phyloP scores from a whole-genome alignment of 352 stramenopile genomes.

The Thalassiosira oceanica region DNA sequence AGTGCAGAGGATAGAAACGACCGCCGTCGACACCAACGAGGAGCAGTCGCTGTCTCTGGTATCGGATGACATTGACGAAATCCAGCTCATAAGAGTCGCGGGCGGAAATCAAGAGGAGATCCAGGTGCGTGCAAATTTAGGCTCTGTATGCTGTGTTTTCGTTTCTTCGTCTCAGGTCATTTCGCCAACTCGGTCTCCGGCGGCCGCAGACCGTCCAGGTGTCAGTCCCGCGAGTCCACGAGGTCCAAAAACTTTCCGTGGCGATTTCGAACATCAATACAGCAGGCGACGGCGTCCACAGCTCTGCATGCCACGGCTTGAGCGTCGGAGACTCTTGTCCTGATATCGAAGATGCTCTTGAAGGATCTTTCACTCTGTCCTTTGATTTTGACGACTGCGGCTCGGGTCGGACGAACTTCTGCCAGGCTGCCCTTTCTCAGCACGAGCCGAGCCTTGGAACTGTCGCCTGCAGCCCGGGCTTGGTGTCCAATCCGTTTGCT shows the following conservation, averaged over 20 bases:
- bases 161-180: too few species aligned
- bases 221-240: constrained; percentile 73
- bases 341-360: constrained; percentile 62
- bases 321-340: constrained; percentile 52
- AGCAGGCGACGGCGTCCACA: constrained; percentile 62
- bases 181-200: too few species aligned
- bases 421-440: constrained; percentile 54
- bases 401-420: constrained; percentile 60
- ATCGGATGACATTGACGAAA: constrained; percentile 88
- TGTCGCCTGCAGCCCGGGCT: constrained; percentile 54
- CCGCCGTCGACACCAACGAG: constrained; percentile 89
- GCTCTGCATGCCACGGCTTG: constrained; percentile 50
- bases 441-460: constrained; percentile 46
- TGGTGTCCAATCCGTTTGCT: constrained; percentile 44
- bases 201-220: constrained; percentile 87
- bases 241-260: constrained; percentile 87
- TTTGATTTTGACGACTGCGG: constrained; percentile 80
- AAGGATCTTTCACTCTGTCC: constrained; percentile 64
- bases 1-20: constrained; percentile 90
- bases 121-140: too few species aligned
- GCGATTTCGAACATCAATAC: constrained; percentile 80
- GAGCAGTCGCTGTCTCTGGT: constrained; percentile 85
- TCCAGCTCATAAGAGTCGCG: constrained; percentile 87
- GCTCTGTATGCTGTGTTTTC: too few species aligned
- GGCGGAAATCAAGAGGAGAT: constrained; percentile 84